Evolutionary conservation across 2,329 filamentous ascomycete species (phyloP).

Genomic region (Colletotrichum destructivum): DNA sequence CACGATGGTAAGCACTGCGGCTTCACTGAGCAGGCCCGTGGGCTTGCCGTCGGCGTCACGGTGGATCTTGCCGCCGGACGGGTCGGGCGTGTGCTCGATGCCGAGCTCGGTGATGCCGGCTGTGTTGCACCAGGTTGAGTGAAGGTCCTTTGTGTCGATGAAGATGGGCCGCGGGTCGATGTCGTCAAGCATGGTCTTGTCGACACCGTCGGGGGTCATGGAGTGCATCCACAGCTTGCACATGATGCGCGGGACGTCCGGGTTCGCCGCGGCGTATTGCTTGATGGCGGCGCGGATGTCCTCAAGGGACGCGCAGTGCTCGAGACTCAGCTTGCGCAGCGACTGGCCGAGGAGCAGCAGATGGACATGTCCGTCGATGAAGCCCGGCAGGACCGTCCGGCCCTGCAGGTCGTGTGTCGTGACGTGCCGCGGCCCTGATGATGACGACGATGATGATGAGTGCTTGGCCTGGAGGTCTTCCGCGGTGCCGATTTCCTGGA

Average conservation of each 20-base stretch:
- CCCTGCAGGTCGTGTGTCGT: slow-evolving; percentile 47
- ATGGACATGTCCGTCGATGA: slow-evolving; percentile 72
- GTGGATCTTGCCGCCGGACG: slow-evolving; percentile 67
- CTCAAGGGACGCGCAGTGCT: slow-evolving; percentile 62
- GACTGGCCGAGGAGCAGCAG: slow-evolving; percentile 69
- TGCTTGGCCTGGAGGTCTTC: slow-evolving; percentile 21
- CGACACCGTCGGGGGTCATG: slow-evolving; percentile 61
- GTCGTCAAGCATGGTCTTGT: slow-evolving; percentile 65
- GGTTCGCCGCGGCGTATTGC: slow-evolving; percentile 62
- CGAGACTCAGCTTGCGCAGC: slow-evolving; percentile 65
- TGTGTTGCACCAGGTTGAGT: slow-evolving; percentile 70
- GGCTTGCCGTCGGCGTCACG: slow-evolving; percentile 63
- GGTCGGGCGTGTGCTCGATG: slow-evolving; percentile 61
- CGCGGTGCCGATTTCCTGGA: slow-evolving; percentile 34
- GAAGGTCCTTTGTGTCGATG: slow-evolving; percentile 70
- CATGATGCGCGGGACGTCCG: slow-evolving; percentile 63
- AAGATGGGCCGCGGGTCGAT: slow-evolving; percentile 69
- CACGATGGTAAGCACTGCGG: slow-evolving; percentile 65
- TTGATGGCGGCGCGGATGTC: slow-evolving; percentile 66
- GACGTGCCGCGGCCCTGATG: background rate
- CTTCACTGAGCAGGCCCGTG: slow-evolving; percentile 67
- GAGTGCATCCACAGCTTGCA: slow-evolving; percentile 71
- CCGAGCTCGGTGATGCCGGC: slow-evolving; percentile 65
- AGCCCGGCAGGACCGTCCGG: slow-evolving; percentile 65
- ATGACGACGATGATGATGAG: background rate